Evolutionary conservation across 1,284 basidiomycete species (phyloP).

Genomic region (Athelia sp.): DNA sequence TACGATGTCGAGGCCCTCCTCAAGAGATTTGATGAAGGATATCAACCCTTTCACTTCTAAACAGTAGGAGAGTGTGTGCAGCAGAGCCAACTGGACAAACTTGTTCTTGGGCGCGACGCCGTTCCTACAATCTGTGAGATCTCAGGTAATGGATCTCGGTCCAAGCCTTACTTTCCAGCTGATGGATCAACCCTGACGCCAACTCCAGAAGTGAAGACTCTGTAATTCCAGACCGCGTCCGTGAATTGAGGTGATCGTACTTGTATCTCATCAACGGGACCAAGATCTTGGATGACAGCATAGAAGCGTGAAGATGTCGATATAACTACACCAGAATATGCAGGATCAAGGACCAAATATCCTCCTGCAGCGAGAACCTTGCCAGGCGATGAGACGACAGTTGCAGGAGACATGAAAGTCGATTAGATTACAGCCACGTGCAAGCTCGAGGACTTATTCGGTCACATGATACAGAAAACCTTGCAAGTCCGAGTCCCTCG

Average conservation of each 20-base stretch:
- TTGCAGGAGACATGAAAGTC: slow-evolving; percentile 37
- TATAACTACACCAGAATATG: slow-evolving; percentile 80
- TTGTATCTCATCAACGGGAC: slow-evolving; percentile 40
- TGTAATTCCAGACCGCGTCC: slow-evolving; percentile 76
- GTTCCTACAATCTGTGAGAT: slow-evolving; percentile 11
- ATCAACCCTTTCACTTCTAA: slow-evolving; percentile 44
- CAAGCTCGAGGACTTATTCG: too few relatives aligned
- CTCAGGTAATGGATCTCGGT: slow-evolving; percentile 2
- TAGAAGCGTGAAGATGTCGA: slow-evolving; percentile 95
- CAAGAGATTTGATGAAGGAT: slow-evolving; percentile 40
- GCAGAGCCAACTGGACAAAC: slow-evolving; percentile 86
- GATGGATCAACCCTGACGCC: slow-evolving; percentile 40
- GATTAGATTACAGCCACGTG: too few relatives aligned
- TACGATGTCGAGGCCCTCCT: slow-evolving; percentile 62
- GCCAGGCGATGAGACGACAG: slow-evolving; percentile 86
- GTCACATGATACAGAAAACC: too few relatives aligned
- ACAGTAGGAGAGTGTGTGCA: slow-evolving; percentile 69
- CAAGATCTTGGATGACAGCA: slow-evolving; percentile 49
- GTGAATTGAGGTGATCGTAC: slow-evolving; percentile 92
- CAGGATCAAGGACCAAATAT: slow-evolving; percentile 87
- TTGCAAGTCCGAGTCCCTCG: too few relatives aligned
- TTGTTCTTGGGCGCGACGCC: slow-evolving; percentile 61
- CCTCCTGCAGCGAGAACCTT: slow-evolving; percentile 95
- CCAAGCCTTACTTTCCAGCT: slow-evolving; percentile 30
- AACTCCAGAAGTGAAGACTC: slow-evolving; percentile 37